Conservation (phyloP, 2,329 filamentous ascomycete genomes). For the Fusarium sp. region DNA sequence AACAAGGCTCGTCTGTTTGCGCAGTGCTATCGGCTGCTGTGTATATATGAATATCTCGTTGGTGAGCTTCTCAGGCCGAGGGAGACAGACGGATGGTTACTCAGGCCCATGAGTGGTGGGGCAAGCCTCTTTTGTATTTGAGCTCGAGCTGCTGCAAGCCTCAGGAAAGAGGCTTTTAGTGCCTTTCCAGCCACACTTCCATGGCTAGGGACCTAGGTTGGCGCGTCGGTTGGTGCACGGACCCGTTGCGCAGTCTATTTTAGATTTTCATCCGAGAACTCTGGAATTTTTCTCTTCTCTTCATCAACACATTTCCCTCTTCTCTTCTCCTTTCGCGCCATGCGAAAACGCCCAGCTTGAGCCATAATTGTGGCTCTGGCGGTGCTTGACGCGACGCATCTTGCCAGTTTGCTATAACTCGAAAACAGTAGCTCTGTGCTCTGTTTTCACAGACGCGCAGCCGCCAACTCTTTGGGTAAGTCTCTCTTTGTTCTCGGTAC, state of each 20-base stretch:
- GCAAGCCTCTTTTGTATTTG: constrained; percentile 48
- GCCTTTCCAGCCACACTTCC: constrained; percentile 20
- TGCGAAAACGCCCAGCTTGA: constrained; percentile 5
- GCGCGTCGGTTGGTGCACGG: constrained; percentile 38
- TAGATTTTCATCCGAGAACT: constrained; percentile 38
- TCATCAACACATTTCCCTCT: constrained; percentile 37
- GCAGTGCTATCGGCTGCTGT: constrained; percentile 10
- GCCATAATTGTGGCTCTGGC: background rate
- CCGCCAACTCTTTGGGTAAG: constrained; percentile 34
- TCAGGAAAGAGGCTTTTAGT: constrained; percentile 20
- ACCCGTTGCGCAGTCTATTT: constrained; percentile 37
- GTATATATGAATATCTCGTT: constrained; percentile 12
- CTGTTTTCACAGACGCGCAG: constrained; percentile 7
- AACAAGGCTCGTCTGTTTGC: constrained; percentile 11
- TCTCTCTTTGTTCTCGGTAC: constrained; percentile 4
- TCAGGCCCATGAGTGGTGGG: constrained; percentile 46
- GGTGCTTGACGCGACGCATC: background rate
- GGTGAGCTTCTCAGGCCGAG: constrained; percentile 25
- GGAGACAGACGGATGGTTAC: constrained; percentile 44
- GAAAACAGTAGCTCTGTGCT: constrained; percentile 6
- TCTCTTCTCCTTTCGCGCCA: constrained; percentile 1
- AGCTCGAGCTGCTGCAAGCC: constrained; percentile 17
- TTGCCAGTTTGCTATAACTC: constrained; percentile 20
- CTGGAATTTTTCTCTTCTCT: constrained; percentile 36
- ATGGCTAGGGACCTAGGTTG: background rate